A percentile compares a stretch with the other conserved stretches of the same genome.
phyloP scores from a whole-genome alignment of 2,329 filamentous ascomycete genomes.

The Periconia macrospinosa region DNA sequence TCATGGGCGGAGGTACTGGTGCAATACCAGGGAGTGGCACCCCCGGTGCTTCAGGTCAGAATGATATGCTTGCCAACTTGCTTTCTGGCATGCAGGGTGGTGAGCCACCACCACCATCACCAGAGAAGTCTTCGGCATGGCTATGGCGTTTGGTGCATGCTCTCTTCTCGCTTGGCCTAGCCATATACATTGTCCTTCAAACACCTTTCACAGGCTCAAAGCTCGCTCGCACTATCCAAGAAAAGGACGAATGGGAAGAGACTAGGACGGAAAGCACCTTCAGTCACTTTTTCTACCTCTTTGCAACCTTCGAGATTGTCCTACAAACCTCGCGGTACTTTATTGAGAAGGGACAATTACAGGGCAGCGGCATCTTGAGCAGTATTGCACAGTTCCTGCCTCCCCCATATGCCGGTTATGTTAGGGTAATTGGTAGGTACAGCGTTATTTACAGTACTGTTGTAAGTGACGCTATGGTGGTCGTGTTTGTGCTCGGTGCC shows the following conservation, averaged over 20 bases:
- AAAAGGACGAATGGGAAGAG: slow-evolving; percentile 35
- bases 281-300: slow-evolving; percentile 74
- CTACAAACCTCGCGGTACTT: slow-evolving; percentile 73
- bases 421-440: slow-evolving; percentile 66
- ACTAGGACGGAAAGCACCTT: slow-evolving; percentile 45
- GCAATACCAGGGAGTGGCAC: slow-evolving; percentile 26
- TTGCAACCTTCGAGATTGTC: slow-evolving; percentile 74
- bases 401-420: slow-evolving; percentile 62
- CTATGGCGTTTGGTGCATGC: slow-evolving; percentile 76
- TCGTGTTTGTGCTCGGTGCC: slow-evolving; percentile 73
- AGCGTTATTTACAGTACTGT: slow-evolving; percentile 72
- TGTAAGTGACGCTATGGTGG: slow-evolving; percentile 71
- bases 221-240: slow-evolving; percentile 51
- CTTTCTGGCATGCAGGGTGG: slow-evolving; percentile 50
- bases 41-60: slow-evolving; percentile 34
- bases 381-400: slow-evolving; percentile 68
- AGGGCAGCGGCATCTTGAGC: slow-evolving; percentile 64
- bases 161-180: slow-evolving; percentile 69
- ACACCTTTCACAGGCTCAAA: slow-evolving; percentile 71
- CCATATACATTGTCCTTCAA: slow-evolving; percentile 68
- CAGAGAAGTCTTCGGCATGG: slow-evolving; percentile 50
- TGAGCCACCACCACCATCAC: slow-evolving; percentile 32
- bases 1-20: slow-evolving; percentile 57
- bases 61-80: slow-evolving; percentile 42
- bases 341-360: slow-evolving; percentile 63